Percentiles rank a stretch among this genome's conserved stretches.
These are phyloP conservation scores for Blastocystis sp. DNA, from an alignment of 352 stramenopile species.

Conservation along the genomic window DNA sequence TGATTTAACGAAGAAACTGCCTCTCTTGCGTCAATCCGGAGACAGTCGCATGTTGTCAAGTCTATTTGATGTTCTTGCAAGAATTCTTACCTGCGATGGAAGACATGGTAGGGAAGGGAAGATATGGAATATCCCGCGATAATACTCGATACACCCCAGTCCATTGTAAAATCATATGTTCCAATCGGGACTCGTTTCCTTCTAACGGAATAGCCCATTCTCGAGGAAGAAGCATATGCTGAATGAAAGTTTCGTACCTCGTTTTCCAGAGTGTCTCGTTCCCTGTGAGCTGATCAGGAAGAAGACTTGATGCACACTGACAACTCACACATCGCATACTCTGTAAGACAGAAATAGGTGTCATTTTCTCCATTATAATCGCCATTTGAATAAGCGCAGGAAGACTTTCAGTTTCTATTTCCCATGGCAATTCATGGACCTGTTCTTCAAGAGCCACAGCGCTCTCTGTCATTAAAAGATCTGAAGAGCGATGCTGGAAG, in stretches of 20 bases:
- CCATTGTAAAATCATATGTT: neutral
- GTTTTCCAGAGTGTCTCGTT: neutral
- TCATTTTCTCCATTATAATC: neutral
- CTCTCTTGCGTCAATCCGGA: neutral
- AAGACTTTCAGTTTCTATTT: neutral
- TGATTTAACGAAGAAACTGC: neutral
- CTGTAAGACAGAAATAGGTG: neutral
- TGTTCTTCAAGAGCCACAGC: neutral
- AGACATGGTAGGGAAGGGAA: neutral
- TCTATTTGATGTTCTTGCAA: neutral
- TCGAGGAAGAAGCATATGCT: neutral
- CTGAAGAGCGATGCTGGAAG: neutral
- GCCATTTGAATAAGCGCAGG: neutral
- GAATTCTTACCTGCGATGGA: neutral
- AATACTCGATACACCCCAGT: neutral
- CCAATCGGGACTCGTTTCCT: neutral
- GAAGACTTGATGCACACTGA: constrained; percentile 6
- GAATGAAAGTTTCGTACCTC: neutral
- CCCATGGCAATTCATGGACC: neutral
- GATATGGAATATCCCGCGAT: neutral
- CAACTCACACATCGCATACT: neutral
- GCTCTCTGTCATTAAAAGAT: neutral
- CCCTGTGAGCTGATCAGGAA: neutral
- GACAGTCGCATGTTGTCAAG: neutral
- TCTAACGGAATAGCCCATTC: neutral